These are phyloP conservation scores for Penicillium malachiteum DNA, from an alignment of 495 filamentous ascomycete species.

Conservation along the genomic window DNA sequence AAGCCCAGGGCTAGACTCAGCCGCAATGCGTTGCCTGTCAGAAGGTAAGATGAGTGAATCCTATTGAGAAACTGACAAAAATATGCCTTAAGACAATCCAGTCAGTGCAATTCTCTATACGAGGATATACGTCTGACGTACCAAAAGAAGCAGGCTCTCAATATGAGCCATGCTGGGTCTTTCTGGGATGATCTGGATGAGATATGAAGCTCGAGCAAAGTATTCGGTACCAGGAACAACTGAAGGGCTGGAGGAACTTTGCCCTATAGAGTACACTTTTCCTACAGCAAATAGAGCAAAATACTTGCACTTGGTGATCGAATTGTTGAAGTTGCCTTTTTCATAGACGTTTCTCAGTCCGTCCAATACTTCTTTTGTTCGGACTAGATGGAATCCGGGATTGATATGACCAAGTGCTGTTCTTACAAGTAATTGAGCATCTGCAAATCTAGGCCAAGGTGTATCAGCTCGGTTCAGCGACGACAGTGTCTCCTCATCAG, in stretches of 20 bases:
- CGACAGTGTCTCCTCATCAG: conserved; percentile 24
- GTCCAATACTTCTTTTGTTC: conserved; percentile 35
- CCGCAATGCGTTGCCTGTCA: conserved; percentile 38
- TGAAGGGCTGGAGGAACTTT: conserved; percentile 21
- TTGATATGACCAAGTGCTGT: conserved; percentile 37
- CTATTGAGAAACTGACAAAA: conserved; percentile 42
- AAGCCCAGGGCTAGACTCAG: conserved; percentile 35
- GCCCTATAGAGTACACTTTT: conserved; percentile 30
- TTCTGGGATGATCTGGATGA: conserved; percentile 36
- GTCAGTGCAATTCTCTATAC: no score
- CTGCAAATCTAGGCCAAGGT: conserved; percentile 32
- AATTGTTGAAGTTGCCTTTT: conserved; percentile 28
- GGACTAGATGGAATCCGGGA: conserved; percentile 31
- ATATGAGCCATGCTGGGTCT: conserved; percentile 37
- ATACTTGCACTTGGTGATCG: conserved; percentile 35
- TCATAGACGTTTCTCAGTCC: conserved; percentile 35
- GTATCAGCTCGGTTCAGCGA: conserved; percentile 20
- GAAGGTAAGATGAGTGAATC: conserved; percentile 34
- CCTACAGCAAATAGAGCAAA: conserved; percentile 41
- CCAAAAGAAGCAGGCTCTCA: conserved; percentile 36
- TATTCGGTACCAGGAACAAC: conserved; percentile 34
- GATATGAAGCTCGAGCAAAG: conserved; percentile 32
- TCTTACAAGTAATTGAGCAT: conserved; percentile 33
- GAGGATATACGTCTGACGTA: no score
- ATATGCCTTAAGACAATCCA: conserved; percentile 21